Conservation (phyloP, 805 yeast species). For the Lipomyces yamanashiensis region DNA sequence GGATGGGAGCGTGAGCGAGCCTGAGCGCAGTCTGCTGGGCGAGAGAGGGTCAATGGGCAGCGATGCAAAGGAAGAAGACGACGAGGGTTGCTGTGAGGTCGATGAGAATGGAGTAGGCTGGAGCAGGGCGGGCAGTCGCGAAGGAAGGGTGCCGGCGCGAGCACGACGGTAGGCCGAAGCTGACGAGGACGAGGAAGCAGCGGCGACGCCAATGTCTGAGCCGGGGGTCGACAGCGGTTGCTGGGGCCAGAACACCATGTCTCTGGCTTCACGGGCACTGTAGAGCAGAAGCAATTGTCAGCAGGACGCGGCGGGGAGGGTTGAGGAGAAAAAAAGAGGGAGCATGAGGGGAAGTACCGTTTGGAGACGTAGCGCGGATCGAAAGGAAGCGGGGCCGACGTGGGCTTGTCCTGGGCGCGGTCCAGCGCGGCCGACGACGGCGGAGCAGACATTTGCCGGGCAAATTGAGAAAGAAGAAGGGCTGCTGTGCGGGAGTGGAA, state of each 20-base stretch:
- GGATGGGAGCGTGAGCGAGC: constrained; percentile 34
- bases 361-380: constrained; percentile 30
- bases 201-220: constrained; percentile 5
- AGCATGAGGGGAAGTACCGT: constrained; percentile 13
- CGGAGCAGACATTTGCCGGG: constrained; percentile 7
- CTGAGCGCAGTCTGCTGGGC: constrained; percentile 27
- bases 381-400: constrained; percentile 28
- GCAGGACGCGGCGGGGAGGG: not conserved
- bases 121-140: constrained; percentile 50
- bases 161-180: constrained; percentile 54
- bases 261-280: constrained; percentile 30
- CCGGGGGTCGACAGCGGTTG: not conserved
- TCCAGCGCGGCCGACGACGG: constrained; percentile 14
- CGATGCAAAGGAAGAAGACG: constrained; percentile 11
- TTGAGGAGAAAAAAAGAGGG: not conserved
- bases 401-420: constrained; percentile 2
- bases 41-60: not conserved
- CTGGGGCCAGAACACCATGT: constrained; percentile 19
- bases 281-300: not conserved
- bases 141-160: constrained; percentile 80
- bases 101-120: constrained; percentile 1
- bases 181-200: constrained; percentile 17
- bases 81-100: constrained; percentile 2
- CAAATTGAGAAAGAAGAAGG: not conserved
- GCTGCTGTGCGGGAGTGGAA: too few relatives aligned